Conservation (phyloP, 805 yeast species). For the Myxozyma neglecta region DNA sequence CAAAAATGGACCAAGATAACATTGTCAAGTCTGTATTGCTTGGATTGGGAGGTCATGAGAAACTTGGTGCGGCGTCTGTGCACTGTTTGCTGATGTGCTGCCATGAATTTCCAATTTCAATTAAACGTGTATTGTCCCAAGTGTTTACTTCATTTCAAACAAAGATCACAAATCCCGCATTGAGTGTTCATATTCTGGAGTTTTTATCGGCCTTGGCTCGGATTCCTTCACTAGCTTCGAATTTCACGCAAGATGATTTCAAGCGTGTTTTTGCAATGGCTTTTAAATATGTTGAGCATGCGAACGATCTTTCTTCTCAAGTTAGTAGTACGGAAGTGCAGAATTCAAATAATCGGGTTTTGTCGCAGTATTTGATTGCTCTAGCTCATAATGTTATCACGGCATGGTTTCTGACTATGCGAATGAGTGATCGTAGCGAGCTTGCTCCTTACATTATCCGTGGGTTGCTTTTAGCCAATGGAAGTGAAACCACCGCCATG, state of each 20-base stretch:
- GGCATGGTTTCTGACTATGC: constrained; percentile 69
- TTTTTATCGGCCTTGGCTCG: constrained; percentile 66
- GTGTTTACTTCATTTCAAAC: constrained; percentile 74
- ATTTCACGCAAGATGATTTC: constrained; percentile 73
- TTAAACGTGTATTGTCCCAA: constrained; percentile 58
- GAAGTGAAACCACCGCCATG: constrained; percentile 35
- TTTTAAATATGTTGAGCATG: constrained; percentile 72
- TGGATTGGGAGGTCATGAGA: constrained; percentile 73
- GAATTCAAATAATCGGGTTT: constrained; percentile 38
- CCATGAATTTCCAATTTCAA: constrained; percentile 72
- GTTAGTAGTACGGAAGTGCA: constrained; percentile 30
- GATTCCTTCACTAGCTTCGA: constrained; percentile 64
- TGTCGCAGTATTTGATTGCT: constrained; percentile 61
- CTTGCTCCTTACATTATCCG: constrained; percentile 64
- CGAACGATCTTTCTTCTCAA: constrained; percentile 48
- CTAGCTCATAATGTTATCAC: constrained; percentile 69
- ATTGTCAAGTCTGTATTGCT: constrained; percentile 59
- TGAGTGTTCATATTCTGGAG: constrained; percentile 74
- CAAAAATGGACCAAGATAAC: constrained; percentile 61
- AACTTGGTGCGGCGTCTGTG: constrained; percentile 73
- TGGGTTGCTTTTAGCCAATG: constrained; percentile 51
- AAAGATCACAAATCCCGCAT: constrained; percentile 65
- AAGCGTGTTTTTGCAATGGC: constrained; percentile 81
- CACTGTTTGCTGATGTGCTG: constrained; percentile 76
- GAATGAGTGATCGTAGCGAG: constrained; percentile 55